phyloP scores from a whole-genome alignment of 352 stramenopile species.

The Peronospora belbahrii region DNA sequence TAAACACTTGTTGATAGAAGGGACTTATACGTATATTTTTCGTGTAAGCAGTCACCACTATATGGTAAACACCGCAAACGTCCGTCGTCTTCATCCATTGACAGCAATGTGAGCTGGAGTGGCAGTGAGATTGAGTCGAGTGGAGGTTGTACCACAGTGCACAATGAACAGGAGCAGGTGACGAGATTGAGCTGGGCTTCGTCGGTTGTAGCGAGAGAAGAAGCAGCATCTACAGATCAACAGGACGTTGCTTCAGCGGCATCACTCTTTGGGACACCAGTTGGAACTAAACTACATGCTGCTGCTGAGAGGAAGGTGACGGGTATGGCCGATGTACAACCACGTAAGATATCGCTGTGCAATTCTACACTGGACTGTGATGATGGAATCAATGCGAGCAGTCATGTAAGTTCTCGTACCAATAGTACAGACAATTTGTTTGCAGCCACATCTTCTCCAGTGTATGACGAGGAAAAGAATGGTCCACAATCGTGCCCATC shows the following conservation, averaged over 20 bases:
- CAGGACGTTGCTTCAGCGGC: conserved; percentile 6
- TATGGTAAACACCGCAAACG: conserved; percentile 34
- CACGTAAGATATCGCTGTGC: conserved; percentile 50
- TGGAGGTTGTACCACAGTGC: conserved; percentile 1
- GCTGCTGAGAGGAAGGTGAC: conserved; percentile 2
- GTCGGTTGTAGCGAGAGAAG: conserved; percentile 14
- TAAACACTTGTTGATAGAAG: not conserved
- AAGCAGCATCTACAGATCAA: conserved; percentile 2
- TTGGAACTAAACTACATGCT: not conserved
- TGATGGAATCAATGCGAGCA: conserved; percentile 36
- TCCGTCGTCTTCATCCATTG: conserved; percentile 27
- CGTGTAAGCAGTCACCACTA: conserved; percentile 23
- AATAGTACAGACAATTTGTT: conserved; percentile 34
- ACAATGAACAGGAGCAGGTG: conserved; percentile 11
- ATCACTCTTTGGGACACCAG: conserved; percentile 5
- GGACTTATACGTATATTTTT: conserved; percentile 1
- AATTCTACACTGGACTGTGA: conserved; percentile 22
- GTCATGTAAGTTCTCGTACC: conserved; percentile 17
- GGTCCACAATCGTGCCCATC: conserved; percentile 38
- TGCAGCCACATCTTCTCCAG: conserved; percentile 6
- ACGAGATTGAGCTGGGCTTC: conserved; percentile 16
- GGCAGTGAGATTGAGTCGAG: conserved; percentile 28
- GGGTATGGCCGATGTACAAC: conserved; percentile 15
- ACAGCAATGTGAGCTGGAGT: conserved; percentile 35
- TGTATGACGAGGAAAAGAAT: conserved; percentile 31